Base-by-base conservation (phyloP, 1,284 basidiomycete species). In the Athelia sp. region DNA sequence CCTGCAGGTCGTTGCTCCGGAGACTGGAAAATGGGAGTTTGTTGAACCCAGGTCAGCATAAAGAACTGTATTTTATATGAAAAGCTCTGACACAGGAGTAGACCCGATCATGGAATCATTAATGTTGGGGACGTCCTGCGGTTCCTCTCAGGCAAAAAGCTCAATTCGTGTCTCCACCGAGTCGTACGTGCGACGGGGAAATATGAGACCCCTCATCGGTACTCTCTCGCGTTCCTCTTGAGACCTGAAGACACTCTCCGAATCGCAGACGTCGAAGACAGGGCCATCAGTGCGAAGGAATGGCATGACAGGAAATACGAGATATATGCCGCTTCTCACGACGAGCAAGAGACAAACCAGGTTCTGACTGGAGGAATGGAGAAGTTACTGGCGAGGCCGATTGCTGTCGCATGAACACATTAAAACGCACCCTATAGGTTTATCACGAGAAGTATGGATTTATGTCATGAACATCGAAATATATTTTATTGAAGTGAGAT, bases 231-330 rank as follows among this genome's bases (percentile, higher is more conserved):
- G 17, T 53, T 50, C 31, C 47, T 53, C 46, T 45, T 35, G 22
- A 50, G 52, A 18, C 52, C 52, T 13, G 48, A 53, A 46, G 47
- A 43, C 32, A 34, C 29, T 22, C 26, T 50, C 29, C 32, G 23
- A 17, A 50, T 47, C 36, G 36, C 43, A 31, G 49, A 53, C 45
- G 23, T 46, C 15, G 52, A 53, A 24, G 52, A 49, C n/a, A 53
- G 47, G 45, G 24, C 13, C 18, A 42, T 53, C n/a, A 50, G 36
- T 15, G 52, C 45, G 26, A 46, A 47, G 40, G 31, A 53, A 46
- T 53, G 52, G 52, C 52, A 53, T 32, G 52, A 53, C 31, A 45
- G 47, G 18, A 53, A 53, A 34, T 53, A 53, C 43, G 45, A 44
- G 8, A 50, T 53, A 32, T 53, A 46, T 26, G 45, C 34, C 15